Evolutionary conservation across 257 asterid genomes (phyloP), one percentile per base, ranked within the genome.

Genomic region (Dorcoceras hygrometricum): DNA sequence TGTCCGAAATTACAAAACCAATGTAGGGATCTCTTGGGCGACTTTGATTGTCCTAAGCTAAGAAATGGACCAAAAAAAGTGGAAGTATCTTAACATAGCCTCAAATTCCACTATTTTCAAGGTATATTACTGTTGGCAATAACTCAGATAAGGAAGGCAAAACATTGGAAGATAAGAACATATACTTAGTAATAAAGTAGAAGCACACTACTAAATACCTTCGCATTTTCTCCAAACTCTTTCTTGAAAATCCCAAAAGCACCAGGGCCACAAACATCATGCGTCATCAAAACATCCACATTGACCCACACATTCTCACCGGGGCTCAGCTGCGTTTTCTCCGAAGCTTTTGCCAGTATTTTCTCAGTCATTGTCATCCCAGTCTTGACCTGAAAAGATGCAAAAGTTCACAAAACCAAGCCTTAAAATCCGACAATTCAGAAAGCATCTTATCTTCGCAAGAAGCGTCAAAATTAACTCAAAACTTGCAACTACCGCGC

Each of bases 301-400:
- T 93, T 80, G 14, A 84, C 95, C 99, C 97, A 94, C 5, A 82
- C 87, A 64, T 94, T 94, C 63, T 94, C 99, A 71, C 99, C 99
- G 19, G 99, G 97, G 56, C 57, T 74, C 81, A 94, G 78, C 48
- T 79, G 86, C 53, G 79, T 23, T 77, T 84, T 94, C 83, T 88
- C 89, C 20, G 99, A 90, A 70, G 89, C 86, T 73, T 76, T 90
- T 23, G 96, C 92, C 36, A 94, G 66, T 69, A 90, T 88, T 85
- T 94, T 94, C 84, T 94, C 96, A 65, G 97, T 94, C 96, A 88
- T 82, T 8, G 96, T 90, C 97, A 88, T 86, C 65, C 79, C 91
- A 19, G 87, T 87, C 83, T 94, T 90, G 28, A 94, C 96, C 99
- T 94, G 69, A 25, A 70, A 77, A 25, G 2, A 3, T 18, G 23